A percentile compares a stretch with the other conserved stretches of the same genome.
phyloP scores from a whole-genome alignment of 148 eudicot genomes.

The Dianthus caryophyllus region DNA sequence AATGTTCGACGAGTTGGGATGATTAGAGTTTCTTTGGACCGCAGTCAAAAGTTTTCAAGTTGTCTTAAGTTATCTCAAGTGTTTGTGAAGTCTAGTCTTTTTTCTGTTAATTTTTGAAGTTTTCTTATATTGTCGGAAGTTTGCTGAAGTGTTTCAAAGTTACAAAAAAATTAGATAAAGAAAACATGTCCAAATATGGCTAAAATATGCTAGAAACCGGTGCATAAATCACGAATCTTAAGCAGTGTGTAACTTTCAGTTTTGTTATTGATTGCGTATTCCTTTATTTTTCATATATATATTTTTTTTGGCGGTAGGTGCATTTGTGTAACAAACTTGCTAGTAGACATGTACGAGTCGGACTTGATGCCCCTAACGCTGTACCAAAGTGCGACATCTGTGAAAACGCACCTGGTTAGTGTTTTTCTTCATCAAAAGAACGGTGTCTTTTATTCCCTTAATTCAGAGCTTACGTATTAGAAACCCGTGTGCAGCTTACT shows the following conservation, averaged over 20 bases:
- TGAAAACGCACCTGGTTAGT: slow-evolving; percentile 89
- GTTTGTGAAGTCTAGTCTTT: no score
- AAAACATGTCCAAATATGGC: no score
- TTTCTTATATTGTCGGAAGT: no score
- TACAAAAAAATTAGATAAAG: no score
- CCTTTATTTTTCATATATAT: slow-evolving; percentile 1
- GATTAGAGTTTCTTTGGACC: no score
- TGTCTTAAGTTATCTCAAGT: no score
- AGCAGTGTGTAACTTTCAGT: neutral
- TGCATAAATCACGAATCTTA: neutral
- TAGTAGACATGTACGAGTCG: slow-evolving; percentile 81
- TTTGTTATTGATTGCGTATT: neutral
- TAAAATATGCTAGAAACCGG: no score
- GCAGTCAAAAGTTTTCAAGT: no score
- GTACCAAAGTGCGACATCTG: slow-evolving; percentile 88
- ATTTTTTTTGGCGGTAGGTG: slow-evolving; percentile 39
- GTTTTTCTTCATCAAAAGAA: neutral
- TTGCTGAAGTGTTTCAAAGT: no score
- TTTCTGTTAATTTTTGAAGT: no score
- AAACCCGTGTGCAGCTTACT: slow-evolving; percentile 59
- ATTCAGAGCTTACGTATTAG: slow-evolving; percentile 16
- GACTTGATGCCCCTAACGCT: slow-evolving; percentile 82
- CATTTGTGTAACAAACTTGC: slow-evolving; percentile 96
- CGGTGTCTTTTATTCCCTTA: neutral
- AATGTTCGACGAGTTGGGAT: neutral